Conservation (phyloP, 352 stramenopile species). For the Phytopythium oedochilum region DNA sequence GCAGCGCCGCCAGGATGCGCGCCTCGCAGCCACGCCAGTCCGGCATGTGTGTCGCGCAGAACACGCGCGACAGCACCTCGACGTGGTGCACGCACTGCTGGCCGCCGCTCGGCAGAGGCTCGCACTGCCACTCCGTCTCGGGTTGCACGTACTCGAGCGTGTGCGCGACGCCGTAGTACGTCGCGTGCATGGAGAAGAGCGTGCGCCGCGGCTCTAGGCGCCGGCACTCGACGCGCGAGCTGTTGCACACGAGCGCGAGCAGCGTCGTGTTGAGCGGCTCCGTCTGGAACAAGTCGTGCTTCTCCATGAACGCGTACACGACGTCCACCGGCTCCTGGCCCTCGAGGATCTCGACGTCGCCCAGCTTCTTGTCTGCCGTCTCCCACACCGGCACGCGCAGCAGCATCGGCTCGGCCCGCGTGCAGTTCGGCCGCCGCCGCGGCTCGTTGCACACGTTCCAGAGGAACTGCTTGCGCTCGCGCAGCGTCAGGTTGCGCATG, state of each 20-base stretch:
- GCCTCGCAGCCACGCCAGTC: constrained; percentile 50
- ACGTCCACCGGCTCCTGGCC: constrained; percentile 76
- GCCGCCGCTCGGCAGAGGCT: constrained; percentile 32
- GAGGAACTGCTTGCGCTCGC: constrained; percentile 61
- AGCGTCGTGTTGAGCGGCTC: constrained; percentile 73
- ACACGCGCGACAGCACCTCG: constrained; percentile 51
- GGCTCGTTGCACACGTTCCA: constrained; percentile 68
- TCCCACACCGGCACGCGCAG: constrained; percentile 76
- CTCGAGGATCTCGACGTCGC: constrained; percentile 67
- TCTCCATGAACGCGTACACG: constrained; percentile 84
- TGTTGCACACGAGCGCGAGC: constrained; percentile 66
- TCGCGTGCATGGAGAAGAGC: constrained; percentile 76
- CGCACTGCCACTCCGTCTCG: constrained; percentile 74
- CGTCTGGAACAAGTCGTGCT: constrained; percentile 83
- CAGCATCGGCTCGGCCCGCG: constrained; percentile 69
- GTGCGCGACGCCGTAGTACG: constrained; percentile 60
- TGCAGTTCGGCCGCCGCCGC: constrained; percentile 62
- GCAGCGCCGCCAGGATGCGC: constrained; percentile 60
- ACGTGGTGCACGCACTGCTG: constrained; percentile 75
- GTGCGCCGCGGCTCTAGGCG: constrained; percentile 55
- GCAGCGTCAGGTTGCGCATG: constrained; percentile 63
- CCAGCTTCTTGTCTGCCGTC: constrained; percentile 58
- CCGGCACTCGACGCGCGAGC: constrained; percentile 51
- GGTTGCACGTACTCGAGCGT: constrained; percentile 75
- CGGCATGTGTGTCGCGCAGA: constrained; percentile 72